Evolutionary conservation across 2,329 filamentous ascomycete genomes (phyloP), one percentile per base, ranked within the genome.

Genomic region (Botrytis sinoallii): DNA sequence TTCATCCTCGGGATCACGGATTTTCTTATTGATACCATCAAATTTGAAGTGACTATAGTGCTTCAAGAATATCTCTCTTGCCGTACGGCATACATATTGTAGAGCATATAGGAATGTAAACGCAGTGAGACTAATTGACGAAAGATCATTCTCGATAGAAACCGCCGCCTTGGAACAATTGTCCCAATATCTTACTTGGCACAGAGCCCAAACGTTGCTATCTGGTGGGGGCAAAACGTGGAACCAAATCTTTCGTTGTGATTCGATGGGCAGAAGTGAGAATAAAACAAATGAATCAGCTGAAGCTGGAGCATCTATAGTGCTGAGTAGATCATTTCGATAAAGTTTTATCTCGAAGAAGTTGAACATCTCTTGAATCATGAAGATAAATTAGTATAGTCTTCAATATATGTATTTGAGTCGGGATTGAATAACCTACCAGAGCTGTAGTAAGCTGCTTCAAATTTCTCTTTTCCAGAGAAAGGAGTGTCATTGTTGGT

Each of bases 161-260:
- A 67, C 18, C 4, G 18, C 29, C 0, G n/a, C 10, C 29, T 18
- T 52, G 32, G 3, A 5, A 9, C 1, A 9, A 20, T 38, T 25
- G n/a, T n/a, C 2, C 12, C 8, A 48, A n/a, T 40, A 4, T 22
- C 4, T 40, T 18, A n/a, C 16, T 6, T 29, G 0, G 0, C 20
- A 2, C 12, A 0, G 14, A 42, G 25, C 60, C 38, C 38, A 40
- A n/a, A 63, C 8, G 4, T 40, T 22, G 12, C 35, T 63, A 8
- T 12, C 22, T 22, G 48, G 48, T 25, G 65, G 16, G 1, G 48
- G 65, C 9, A 68, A 52, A 22, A 25, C 29, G 14, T 48, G 5
- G 20, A 68, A 57, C 48, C 65, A 68, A 18, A 57, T 68, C 35
- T 57, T 55, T 68, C 25, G 10, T 55, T 68, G 65, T 9, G 42